Conservation (phyloP, 2,329 filamentous ascomycete genomes). For the Lomentospora prolificans region DNA sequence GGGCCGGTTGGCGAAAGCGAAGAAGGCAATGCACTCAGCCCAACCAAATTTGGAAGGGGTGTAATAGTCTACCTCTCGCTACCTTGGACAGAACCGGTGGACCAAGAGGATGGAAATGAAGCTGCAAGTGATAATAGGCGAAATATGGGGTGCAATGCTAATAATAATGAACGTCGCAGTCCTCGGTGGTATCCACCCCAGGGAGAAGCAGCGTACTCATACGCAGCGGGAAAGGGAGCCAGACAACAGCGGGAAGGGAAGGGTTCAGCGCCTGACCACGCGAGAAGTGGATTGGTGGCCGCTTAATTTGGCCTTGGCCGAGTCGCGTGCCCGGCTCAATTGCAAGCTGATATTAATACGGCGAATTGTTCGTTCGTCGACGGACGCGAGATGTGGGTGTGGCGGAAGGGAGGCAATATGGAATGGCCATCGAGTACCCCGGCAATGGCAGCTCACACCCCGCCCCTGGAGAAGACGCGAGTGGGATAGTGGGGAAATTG, state of each 20-base stretch:
- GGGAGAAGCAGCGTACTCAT: background rate
- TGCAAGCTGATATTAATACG: slow-evolving; percentile 4
- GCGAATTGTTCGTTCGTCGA: slow-evolving; percentile 1
- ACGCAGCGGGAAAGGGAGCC: slow-evolving; percentile 2
- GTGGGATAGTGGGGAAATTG: background rate
- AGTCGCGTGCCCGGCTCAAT: slow-evolving; percentile 10
- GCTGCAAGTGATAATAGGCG: slow-evolving; percentile 4
- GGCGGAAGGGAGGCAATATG: background rate
- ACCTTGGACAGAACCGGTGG: background rate
- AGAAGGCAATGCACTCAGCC: background rate
- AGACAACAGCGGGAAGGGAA: background rate
- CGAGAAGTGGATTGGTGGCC: slow-evolving; percentile 2
- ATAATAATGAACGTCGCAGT: background rate
- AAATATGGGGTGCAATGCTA: slow-evolving; percentile 11
- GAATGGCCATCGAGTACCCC: background rate
- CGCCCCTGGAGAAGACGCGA: background rate
- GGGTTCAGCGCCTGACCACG: slow-evolving; percentile 8
- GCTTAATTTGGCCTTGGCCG: slow-evolving; percentile 3
- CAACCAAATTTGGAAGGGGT: background rate
- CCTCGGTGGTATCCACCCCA: background rate
- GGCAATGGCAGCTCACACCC: background rate
- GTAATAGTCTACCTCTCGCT: background rate
- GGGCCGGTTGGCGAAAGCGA: slow-evolving; percentile 1
- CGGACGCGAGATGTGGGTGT: background rate
- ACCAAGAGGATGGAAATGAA: slow-evolving; percentile 7